Percentiles rank a stretch among this genome's conserved stretches.
These are phyloP conservation scores for Solanum medicagineum DNA, from an alignment of 257 asterid genomes.

Conservation along the genomic window DNA sequence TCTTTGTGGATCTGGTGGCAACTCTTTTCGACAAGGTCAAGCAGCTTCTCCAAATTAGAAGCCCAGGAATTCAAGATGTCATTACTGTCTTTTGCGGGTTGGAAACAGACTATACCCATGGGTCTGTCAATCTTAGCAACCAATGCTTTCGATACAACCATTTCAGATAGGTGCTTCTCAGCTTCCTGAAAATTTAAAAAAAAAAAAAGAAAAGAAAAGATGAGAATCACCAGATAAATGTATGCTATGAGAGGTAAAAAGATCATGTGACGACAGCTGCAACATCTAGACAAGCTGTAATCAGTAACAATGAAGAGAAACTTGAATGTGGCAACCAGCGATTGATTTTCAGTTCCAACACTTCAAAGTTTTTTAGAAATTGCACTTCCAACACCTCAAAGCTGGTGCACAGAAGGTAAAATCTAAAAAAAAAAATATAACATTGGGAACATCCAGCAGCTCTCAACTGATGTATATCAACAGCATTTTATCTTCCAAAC, in stretches of 20 bases:
- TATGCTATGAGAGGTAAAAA: background rate
- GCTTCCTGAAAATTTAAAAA: conserved; percentile 40
- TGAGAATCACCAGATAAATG: background rate
- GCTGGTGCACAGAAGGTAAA: background rate
- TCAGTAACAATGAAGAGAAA: background rate
- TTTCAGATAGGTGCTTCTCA: conserved; percentile 86
- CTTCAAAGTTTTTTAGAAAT: too few species aligned
- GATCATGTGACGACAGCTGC: background rate
- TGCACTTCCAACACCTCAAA: background rate
- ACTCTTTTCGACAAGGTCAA: conserved; percentile 97
- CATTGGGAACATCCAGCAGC: background rate
- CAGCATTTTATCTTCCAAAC: background rate
- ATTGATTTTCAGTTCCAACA: background rate
- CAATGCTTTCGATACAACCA: conserved; percentile 90
- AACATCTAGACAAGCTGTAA: background rate
- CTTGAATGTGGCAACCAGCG: background rate
- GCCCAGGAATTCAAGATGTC: conserved; percentile 91
- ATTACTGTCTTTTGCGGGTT: conserved; percentile 73
- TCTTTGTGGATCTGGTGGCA: conserved; percentile 99
- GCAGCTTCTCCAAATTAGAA: conserved; percentile 86
- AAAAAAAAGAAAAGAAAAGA: background rate
- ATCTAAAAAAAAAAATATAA: background rate
- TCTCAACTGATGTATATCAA: background rate
- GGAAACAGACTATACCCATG: conserved; percentile 65
- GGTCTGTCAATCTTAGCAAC: conserved; percentile 90